A percentile compares a stretch with the other conserved stretches of the same genome.
phyloP scores from a whole-genome alignment of 495 filamentous ascomycete species.

The Podospora didyma region DNA sequence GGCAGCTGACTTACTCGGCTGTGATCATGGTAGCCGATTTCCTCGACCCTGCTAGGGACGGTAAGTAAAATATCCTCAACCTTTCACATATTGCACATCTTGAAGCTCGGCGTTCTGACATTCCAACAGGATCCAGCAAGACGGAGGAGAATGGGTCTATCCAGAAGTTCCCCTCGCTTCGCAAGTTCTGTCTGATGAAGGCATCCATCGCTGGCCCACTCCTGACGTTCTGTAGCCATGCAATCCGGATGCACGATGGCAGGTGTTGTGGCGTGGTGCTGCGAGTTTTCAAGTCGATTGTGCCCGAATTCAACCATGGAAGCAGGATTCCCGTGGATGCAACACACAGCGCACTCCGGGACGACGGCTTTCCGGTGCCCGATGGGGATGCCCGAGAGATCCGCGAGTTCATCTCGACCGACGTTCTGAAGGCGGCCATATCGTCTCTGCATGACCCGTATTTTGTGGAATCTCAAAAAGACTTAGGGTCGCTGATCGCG shows the following conservation, averaged over 20 bases:
- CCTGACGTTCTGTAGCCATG: conserved; percentile 86
- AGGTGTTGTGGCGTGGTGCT: conserved; percentile 83
- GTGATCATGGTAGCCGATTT: conserved; percentile 86
- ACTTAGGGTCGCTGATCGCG: conserved; percentile 83
- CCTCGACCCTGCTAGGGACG: conserved; percentile 64
- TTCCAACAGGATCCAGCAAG: background rate
- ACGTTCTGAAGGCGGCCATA: conserved; percentile 78
- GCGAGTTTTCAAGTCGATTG: conserved; percentile 74
- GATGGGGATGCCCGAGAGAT: conserved; percentile 56
- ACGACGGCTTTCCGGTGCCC: conserved; percentile 45
- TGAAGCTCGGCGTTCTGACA: conserved; percentile 11
- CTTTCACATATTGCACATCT: background rate
- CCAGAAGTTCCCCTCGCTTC: conserved; percentile 49
- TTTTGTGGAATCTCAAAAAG: conserved; percentile 94
- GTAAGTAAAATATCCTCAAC: conserved; percentile 35
- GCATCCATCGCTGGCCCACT: conserved; percentile 79
- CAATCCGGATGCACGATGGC: conserved; percentile 84
- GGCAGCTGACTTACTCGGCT: conserved; percentile 88
- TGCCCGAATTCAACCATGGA: conserved; percentile 63
- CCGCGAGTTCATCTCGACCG: conserved; percentile 83
- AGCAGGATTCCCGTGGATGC: conserved; percentile 10
- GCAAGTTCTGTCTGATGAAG: conserved; percentile 76
- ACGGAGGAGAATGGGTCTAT: background rate
- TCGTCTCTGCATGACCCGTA: conserved; percentile 90
- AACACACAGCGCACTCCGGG: conserved; percentile 2